Conservation (phyloP, 805 yeast genomes). For the Saccharomycopsis amapae region DNA sequence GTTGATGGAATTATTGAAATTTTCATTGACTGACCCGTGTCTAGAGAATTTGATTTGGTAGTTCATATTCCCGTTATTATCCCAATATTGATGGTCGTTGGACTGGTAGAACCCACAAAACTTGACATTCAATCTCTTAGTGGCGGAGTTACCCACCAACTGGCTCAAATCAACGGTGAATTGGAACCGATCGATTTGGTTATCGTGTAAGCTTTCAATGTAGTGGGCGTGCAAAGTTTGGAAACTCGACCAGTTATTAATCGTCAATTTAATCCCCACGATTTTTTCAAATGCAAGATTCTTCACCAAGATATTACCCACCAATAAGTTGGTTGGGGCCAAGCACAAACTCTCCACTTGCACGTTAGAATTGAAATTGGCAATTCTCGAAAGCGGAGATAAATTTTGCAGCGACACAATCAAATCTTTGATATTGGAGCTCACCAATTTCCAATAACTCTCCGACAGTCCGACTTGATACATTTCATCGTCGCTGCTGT, state of each 20-base stretch:
- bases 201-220: constrained; percentile 18
- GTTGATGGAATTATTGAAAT: constrained; percentile 1
- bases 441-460: constrained; percentile 6
- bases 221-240: constrained; percentile 36
- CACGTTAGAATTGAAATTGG: constrained; percentile 6
- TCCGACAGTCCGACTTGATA: background rate
- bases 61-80: constrained; percentile 19
- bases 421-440: constrained; percentile 6
- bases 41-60: constrained; percentile 22
- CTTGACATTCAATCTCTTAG: constrained; percentile 23
- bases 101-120: constrained; percentile 19
- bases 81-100: constrained; percentile 18
- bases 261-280: constrained; percentile 35
- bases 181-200: constrained; percentile 24
- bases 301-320: constrained; percentile 39
- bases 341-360: constrained; percentile 6
- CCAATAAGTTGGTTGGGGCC: background rate
- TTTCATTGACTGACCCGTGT: background rate
- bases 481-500: constrained; percentile 10
- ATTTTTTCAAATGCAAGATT: constrained; percentile 36
- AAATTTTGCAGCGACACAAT: background rate
- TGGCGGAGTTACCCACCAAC: constrained; percentile 17
- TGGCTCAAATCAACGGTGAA: constrained; percentile 32
- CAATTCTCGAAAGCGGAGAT: too few relatives aligned
- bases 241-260: constrained; percentile 37